Conservation (phyloP, 345 rosid species). For the Lepidium africanum region DNA sequence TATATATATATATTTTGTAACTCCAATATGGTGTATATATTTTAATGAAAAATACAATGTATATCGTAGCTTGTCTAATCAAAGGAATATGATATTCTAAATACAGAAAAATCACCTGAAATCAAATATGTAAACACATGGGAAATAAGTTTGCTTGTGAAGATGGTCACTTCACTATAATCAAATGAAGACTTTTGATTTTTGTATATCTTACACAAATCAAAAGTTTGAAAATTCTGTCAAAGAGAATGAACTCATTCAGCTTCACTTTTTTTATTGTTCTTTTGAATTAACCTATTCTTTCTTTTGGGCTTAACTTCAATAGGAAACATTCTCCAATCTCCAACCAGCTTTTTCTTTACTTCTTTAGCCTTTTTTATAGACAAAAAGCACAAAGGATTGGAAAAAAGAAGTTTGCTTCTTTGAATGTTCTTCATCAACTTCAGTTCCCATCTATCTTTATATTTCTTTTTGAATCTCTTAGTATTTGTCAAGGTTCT, state of each 20-base stretch:
- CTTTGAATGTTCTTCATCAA: constrained; percentile 21
- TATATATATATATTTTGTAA: too few species aligned
- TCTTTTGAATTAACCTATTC: background rate
- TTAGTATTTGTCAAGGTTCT: background rate
- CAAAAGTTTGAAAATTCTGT: constrained; percentile 20
- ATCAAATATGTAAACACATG: background rate
- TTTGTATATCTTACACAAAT: constrained; percentile 5
- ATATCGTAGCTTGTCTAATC: background rate
- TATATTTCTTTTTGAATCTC: constrained; percentile 8
- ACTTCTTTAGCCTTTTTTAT: background rate
- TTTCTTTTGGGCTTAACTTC: constrained; percentile 18
- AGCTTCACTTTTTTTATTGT: constrained; percentile 8
- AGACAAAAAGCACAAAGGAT: constrained; percentile 17
- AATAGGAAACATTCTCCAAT: constrained; percentile 29
- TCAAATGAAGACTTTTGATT: constrained; percentile 8
- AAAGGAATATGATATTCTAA: background rate
- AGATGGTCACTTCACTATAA: constrained; percentile 16
- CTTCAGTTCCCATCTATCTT: constrained; percentile 22
- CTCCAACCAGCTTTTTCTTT: constrained; percentile 23
- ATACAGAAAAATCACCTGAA: background rate
- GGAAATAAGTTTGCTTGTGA: constrained; percentile 10
- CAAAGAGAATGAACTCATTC: constrained; percentile 19
- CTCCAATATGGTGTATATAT: too few species aligned
- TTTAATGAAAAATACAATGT: too few species aligned
- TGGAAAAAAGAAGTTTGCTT: background rate